Conservation (phyloP, 305 asterid species). For the Striga hermonthica region DNA sequence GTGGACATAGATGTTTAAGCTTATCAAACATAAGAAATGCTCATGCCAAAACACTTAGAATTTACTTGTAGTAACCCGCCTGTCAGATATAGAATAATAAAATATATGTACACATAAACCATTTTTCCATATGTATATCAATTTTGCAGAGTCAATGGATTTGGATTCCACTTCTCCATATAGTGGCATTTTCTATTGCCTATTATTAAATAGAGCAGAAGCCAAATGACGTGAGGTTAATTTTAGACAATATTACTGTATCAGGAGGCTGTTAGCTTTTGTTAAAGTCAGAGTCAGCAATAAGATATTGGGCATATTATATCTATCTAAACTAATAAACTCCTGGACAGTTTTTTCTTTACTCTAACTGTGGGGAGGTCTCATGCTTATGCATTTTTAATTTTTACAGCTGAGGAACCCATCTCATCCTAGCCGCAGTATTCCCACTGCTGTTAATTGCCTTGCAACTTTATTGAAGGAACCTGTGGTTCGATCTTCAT, state of each 20-base stretch:
- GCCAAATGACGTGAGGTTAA: constrained; percentile 20
- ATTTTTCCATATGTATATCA: too few relatives aligned
- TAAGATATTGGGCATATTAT: constrained; percentile 14
- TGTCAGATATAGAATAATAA: too few relatives aligned
- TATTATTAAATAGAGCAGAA: constrained; percentile 5
- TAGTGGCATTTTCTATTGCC: neutral
- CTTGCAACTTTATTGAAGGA: constrained; percentile 83
- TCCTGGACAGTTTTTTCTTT: neutral
- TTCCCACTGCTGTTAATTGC: constrained; percentile 71
- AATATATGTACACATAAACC: too few relatives aligned
- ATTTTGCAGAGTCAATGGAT: too few relatives aligned
- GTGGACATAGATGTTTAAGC: too few relatives aligned
- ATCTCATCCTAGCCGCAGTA: constrained; percentile 73
- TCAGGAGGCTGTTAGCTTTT: constrained; percentile 21
- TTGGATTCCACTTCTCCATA: constrained; percentile 9
- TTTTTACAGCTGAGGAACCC: constrained; percentile 73
- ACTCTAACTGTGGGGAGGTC: neutral
- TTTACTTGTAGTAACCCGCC: too few relatives aligned
- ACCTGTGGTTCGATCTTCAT: constrained; percentile 70
- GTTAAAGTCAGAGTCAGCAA: constrained; percentile 14
- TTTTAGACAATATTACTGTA: neutral
- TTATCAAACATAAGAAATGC: too few relatives aligned
- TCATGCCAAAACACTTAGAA: too few relatives aligned
- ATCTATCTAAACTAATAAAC: constrained; percentile 19
- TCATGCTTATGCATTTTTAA: constrained; percentile 24